Evolutionary conservation across 2,329 filamentous ascomycete species (phyloP).

Genomic region (Sordariomycetes sp.): DNA sequence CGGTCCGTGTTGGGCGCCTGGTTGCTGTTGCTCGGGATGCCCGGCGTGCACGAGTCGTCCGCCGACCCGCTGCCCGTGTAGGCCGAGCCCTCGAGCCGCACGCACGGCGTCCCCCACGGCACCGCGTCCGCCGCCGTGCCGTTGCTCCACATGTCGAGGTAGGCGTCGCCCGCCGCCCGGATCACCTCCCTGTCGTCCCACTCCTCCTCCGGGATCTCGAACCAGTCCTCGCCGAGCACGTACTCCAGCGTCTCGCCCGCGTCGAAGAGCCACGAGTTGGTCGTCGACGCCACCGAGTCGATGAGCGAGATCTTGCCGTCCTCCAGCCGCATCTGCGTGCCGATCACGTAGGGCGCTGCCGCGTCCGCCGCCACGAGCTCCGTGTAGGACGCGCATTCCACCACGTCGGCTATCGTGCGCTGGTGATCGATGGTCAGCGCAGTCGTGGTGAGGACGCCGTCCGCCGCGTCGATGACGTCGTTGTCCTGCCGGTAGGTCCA

Average conservation of each 20-base stretch:
- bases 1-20: conserved; percentile 11
- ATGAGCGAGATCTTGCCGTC: conserved; percentile 11
- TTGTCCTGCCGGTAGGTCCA: conserved; percentile 35
- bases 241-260: conserved; percentile 22
- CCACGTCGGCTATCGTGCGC: conserved; percentile 24
- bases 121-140: conserved; percentile 20
- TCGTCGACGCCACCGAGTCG: conserved; percentile 21
- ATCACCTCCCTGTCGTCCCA: conserved; percentile 20
- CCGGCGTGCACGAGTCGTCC: conserved; percentile 14
- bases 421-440: conserved; percentile 22
- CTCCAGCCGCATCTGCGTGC: conserved; percentile 20
- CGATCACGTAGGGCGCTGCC: conserved; percentile 24
- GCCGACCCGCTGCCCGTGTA: conserved; percentile 18
- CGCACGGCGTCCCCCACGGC: conserved; percentile 25
- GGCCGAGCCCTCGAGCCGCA: conserved; percentile 22
- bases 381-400: conserved; percentile 22
- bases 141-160: conserved; percentile 24
- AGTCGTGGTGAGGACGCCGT: conserved; percentile 19
- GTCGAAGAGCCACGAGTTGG: conserved; percentile 26
- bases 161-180: conserved; percentile 24
- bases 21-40: conserved; percentile 12
- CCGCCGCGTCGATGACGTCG: conserved; percentile 12
- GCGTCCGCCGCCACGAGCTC: conserved; percentile 22
- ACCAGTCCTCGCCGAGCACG: conserved; percentile 20
- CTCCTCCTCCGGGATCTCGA: conserved; percentile 17